Base-by-base conservation (phyloP, 192 early-diverging fungal species). In the Rhizoclosmatium sp. region DNA sequence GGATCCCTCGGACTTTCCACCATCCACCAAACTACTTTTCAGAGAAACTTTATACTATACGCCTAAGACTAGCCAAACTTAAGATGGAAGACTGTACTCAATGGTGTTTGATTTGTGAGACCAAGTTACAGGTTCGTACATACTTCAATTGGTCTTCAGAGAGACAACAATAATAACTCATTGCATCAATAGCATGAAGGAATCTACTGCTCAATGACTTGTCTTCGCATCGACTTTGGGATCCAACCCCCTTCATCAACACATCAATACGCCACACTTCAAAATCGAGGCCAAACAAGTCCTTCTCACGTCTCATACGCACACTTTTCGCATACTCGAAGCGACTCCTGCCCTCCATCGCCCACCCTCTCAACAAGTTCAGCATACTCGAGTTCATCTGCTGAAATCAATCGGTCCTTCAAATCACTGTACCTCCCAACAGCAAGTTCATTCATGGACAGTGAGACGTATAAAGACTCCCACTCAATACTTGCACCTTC, bases 71-170 rank as follows among this genome's bases (percentile, higher is more conserved):
- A 64, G 10, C 61, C 49, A 51, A 51, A 51, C 4, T 4, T 14
- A 14, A 51, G 14, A 69, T 69, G 66, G 66, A 40, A 7, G 31
- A 47, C 66, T 69, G 39, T 69, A 69, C 66, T 41, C 39, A 69
- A 40, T 45, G 31, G 41, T 69, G 66, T 44, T 16, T 69, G 4
- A 69, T 46, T 44, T 69, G 66, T 14, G 66, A 69, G 23, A 21
- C 14, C 41, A 69, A 69, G 1, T 44, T 69, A 1, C 41, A n/a
- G n/a, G n/a, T n/a, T n/a, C n/a, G n/a, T n/a, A n/a, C n/a, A n/a
- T n/a, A n/a, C n/a, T n/a, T n/a, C n/a, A n/a, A n/a, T n/a, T n/a
- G n/a, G n/a, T n/a, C n/a, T n/a, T n/a, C n/a, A n/a, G n/a, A n/a
- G n/a, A n/a, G n/a, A n/a, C n/a, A n/a, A n/a, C n/a, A n/a, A n/a